phyloP scores from a whole-genome alignment of 495 filamentous ascomycete species.

The Aspergillus kassunensis region DNA sequence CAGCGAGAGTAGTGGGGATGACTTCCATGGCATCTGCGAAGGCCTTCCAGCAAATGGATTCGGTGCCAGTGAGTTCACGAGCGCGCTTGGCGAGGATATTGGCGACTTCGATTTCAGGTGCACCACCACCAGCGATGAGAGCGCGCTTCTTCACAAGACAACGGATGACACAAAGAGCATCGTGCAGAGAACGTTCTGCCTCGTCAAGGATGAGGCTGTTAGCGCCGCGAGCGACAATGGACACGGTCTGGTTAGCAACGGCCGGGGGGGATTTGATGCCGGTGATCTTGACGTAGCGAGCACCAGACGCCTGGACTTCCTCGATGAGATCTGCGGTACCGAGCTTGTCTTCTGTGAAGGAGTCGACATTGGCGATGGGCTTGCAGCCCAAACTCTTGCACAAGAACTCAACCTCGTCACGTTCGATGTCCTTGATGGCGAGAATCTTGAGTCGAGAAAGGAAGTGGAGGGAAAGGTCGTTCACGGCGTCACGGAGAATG shows the following conservation, averaged over 20 bases:
- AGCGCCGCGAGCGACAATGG: conserved; percentile 88
- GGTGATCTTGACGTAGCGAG: conserved; percentile 89
- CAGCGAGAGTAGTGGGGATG: conserved; percentile 91
- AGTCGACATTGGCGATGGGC: conserved; percentile 97
- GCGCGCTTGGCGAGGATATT: conserved; percentile 73
- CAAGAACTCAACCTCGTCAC: conserved; percentile 97
- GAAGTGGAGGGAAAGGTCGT: conserved; percentile 95
- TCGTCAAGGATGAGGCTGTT: conserved; percentile 94
- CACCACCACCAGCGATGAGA: conserved; percentile 92
- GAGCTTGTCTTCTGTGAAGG: conserved; percentile 98
- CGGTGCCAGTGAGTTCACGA: conserved; percentile 80
- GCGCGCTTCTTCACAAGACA: conserved; percentile 99
- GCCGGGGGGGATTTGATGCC: conserved; percentile 65
- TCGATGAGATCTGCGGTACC: conserved; percentile 94
- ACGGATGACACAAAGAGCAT: conserved; percentile 94
- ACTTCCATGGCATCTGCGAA: conserved; percentile 98
- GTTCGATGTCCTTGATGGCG: conserved; percentile 93
- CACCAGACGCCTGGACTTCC: conserved; percentile 80
- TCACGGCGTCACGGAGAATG: conserved; percentile 94
- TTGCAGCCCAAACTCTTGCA: conserved; percentile 98
- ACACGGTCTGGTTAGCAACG: conserved; percentile 74
- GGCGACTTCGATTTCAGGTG: conserved; percentile 92
- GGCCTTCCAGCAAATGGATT: conserved; percentile 97
- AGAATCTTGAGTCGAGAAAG: conserved; percentile 95
- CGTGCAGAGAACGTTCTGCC: conserved; percentile 91